Evolutionary conservation across 805 yeast genomes (phyloP).

Genomic region (Suhomyces sp.): DNA sequence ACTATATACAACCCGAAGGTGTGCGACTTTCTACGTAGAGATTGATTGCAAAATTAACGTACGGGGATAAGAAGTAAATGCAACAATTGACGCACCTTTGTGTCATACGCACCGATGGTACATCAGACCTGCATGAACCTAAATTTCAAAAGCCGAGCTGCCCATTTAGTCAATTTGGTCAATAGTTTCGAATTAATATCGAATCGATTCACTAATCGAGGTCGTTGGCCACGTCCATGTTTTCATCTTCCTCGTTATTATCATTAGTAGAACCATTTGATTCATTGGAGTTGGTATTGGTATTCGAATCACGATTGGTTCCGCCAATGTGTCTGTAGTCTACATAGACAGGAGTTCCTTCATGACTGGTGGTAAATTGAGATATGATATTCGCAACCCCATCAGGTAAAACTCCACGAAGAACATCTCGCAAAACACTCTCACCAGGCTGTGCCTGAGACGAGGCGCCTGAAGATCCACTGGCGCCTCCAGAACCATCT

Average conservation of each 20-base stretch:
- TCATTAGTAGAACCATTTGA: neutral
- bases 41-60: neutral
- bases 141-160: neutral
- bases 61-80: neutral
- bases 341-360: slow-evolving; percentile 5
- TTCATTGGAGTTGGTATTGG: neutral
- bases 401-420: slow-evolving; percentile 12
- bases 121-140: neutral
- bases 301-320: neutral
- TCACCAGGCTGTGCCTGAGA: neutral
- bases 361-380: slow-evolving; percentile 6
- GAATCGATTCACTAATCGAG: neutral
- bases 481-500: neutral
- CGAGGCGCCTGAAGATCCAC: neutral
- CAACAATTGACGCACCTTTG: neutral
- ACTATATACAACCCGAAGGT: neutral
- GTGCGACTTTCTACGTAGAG: neutral
- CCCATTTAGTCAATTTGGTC: neutral
- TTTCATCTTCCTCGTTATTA: neutral
- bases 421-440: slow-evolving; percentile 3
- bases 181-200: neutral
- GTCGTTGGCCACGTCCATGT: slow-evolving; percentile 2
- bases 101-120: neutral
- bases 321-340: slow-evolving; percentile 3
- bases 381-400: slow-evolving; percentile 10